Base-by-base conservation (phyloP, 768 basidiomycete species). In the Rhodotorula diobovata region DNA sequence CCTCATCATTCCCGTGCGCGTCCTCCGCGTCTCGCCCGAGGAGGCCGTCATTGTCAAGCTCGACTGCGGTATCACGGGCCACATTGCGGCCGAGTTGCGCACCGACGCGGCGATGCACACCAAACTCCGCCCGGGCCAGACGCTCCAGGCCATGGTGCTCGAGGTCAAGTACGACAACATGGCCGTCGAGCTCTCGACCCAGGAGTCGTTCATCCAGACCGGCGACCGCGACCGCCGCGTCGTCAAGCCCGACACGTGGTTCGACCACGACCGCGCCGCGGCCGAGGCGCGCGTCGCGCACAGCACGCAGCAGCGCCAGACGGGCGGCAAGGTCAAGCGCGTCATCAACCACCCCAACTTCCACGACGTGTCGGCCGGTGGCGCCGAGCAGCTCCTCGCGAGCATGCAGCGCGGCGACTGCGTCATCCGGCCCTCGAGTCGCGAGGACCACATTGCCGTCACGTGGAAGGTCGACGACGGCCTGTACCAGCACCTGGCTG, bases 401-500 rank as follows among this genome's bases (percentile, higher is more conserved):
- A 88, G 88, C 75, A 90, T 92, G 79, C 92, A 93, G 76, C 87
- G 91, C 30, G 96, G 96, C 18, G 96, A 98, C 80, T 94, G 95
- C 51, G 90, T 98, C 53, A 93, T 99, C 73, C 84, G 96, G 56
- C 96, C 96, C 1, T 95, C 93, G 28, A 97, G 95, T 9, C 93
- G 94, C 80, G 82, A 85, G 48, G 86, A 96, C 76, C 96, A 98
- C 81, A 84, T 99, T 48, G 95, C 95, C 55, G 90, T 99, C 18
- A 99, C 96, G 0, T 99, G 96, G 96, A 99, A 98, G 82, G 93
- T 99, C 4, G 95, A 94, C 73, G 90, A 96, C 68, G 90, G 88
- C 70, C 82, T 99, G 37, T 98, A 90, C 80, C 96, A 98, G 79
- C 96, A 99, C 79, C 90, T 99, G 68, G 93, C 83, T 67, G 81